Evolutionary conservation across 73 alveolate genomes (phyloP).

Genomic region (Stentor coeruleus): DNA sequence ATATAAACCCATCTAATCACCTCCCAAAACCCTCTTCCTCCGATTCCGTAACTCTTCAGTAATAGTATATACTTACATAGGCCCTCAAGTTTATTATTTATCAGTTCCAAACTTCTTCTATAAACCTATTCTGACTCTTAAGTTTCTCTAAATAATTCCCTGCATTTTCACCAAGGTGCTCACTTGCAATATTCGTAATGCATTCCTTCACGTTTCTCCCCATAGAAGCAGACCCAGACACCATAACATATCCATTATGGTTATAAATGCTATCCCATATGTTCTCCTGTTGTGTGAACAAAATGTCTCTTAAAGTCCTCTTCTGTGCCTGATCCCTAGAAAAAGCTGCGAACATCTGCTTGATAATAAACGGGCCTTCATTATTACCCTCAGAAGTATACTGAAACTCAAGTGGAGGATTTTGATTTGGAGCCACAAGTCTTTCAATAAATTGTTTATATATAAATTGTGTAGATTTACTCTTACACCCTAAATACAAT

Average conservation of each 20-base stretch:
- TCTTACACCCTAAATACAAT: background rate
- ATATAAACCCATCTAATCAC: too few relatives aligned
- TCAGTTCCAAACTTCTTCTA: too few relatives aligned
- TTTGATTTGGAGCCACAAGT: background rate
- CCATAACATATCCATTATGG: background rate
- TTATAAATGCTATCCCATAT: background rate
- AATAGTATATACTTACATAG: too few relatives aligned
- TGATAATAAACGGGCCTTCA: conserved; percentile 7
- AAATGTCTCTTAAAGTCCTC: background rate
- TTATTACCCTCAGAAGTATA: background rate
- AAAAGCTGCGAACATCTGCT: background rate
- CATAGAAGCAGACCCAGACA: background rate
- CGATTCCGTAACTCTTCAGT: too few relatives aligned
- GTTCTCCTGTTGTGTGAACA: background rate
- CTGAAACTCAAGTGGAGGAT: background rate
- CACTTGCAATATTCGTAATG: conserved; percentile 4
- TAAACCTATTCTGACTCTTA: too few relatives aligned
- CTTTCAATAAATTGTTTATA: background rate
- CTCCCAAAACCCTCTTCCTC: too few relatives aligned
- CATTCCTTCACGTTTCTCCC: conserved; percentile 4
- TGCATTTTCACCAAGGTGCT: conserved; percentile 8
- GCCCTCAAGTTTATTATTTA: too few relatives aligned
- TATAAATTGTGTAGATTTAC: conserved; percentile 10
- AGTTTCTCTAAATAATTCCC: background rate
- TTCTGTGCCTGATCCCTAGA: conserved; percentile 25